Base-by-base conservation (phyloP, 1,284 basidiomycete genomes). In the Trametes hirsuta region DNA sequence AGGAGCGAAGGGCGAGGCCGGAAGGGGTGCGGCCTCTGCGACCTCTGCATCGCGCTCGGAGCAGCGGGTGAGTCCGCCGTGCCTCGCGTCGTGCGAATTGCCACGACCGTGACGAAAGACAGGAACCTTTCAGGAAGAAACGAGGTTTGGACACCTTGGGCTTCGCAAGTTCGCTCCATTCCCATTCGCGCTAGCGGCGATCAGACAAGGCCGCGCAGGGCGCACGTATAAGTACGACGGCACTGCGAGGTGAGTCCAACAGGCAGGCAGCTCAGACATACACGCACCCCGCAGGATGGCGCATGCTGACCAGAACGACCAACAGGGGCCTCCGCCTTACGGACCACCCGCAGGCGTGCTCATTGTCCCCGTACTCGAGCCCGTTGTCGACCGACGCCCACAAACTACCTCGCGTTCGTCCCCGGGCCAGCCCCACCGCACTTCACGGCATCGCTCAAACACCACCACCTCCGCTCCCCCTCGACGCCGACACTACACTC, bases 271-370 rank as follows among this genome's bases (percentile, higher is more conserved):
- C 40, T 39, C 37, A 4, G 21, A 18, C 15, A 11, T 36, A n/a
- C 10, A 36, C 2, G 24, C 18, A 9, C 40, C 45, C 10, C n/a
- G 15, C n/a, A 47, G 21, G 9, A 39, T 42, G 42, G 44, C 48
- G 8, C 30, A 0, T 37, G 15, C 21, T 25, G 37, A 22, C 46
- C 21, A n/a, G 37, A 22, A 14, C 21, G 47, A 42, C 34, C 46
- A 58, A 35, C 63, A 58, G 55, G 63, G 58, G 11, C 60, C 55
- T 6, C 63, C 63, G 25, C 60, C 63, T n/a, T 65, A 65, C 58
- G 47, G 57, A 40, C 58, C 53, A 9, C 58, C 54, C 2, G 42
- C 41, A 5, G 55, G 55, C 18, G 24, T 52, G 41, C 47, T 65
- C 39, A 30, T 55, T 47, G 40, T 58, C 14, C 58, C 63, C 45